Percentiles rank a stretch among this genome's conserved stretches.
phyloP scores from a whole-genome alignment of 768 basidiomycete genomes.

The Suillus brevipes region DNA sequence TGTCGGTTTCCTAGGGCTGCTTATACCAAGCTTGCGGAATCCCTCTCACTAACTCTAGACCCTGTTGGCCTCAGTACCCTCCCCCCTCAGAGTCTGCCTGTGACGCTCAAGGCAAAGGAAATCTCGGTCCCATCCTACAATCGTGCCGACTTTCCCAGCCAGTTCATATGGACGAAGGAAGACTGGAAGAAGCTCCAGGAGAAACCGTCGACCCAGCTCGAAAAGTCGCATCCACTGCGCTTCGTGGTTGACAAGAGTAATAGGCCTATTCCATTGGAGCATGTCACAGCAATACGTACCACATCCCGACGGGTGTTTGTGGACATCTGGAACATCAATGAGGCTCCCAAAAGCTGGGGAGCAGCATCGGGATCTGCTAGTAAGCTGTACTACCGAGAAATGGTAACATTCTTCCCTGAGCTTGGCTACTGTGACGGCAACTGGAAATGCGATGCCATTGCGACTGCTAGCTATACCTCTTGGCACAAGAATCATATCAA shows the following conservation, averaged over 20 bases:
- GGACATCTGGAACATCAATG: background rate
- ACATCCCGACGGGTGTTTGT: background rate
- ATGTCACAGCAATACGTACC: background rate
- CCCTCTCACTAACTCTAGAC: background rate
- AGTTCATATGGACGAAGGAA: background rate
- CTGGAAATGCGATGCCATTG: background rate
- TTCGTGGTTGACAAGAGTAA: background rate
- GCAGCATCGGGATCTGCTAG: background rate
- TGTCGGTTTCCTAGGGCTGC: background rate
- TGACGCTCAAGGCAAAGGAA: background rate
- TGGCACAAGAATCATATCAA: background rate
- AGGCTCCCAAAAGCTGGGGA: slow-evolving; percentile 1
- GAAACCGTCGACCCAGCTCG: background rate
- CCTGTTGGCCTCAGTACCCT: background rate
- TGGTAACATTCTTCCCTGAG: background rate
- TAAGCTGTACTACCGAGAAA: background rate
- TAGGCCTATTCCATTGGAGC: background rate
- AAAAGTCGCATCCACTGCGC: background rate
- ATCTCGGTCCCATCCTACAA: background rate
- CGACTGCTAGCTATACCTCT: background rate
- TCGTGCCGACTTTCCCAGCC: background rate
- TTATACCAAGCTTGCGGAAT: background rate
- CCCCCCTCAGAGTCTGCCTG: background rate
- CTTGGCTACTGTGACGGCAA: background rate
- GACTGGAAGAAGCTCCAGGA: background rate